Evolutionary conservation across 495 filamentous ascomycete genomes (phyloP), one percentile per base, ranked within the genome.

Genomic region (Penicillium goetzii): DNA sequence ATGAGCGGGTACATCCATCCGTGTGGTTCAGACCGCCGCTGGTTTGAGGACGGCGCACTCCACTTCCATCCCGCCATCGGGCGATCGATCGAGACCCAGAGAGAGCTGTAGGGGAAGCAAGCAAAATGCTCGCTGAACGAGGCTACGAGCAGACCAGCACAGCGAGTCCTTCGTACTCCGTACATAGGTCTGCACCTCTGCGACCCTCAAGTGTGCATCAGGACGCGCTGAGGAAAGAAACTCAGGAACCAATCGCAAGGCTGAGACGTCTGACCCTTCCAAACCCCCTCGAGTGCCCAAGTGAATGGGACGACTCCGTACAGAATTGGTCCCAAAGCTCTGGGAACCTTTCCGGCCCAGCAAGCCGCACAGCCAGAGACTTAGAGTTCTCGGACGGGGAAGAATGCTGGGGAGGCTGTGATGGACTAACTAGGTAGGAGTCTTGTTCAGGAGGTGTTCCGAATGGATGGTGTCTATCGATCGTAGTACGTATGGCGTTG

Each of bases 1-100:
- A 28, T 28, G 57, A 26, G 63, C 64, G 69, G 67, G 62, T 69
- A 63, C 61, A 60, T 61, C 64, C 61, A 60, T 61, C 64, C 67
- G 67, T 59, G 32, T 47, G 54, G 63, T 59, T 58, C 64, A 63
- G 40, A 32, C 58, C 50, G 25, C 36, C 19, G 36, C 28, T 57
- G 32, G 52, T 19, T 19, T 38, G 15, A 15, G 54, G 34, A 26
- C 21, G 30, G 32, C 43, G 21, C 59, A 55, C 55, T 55, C 56
- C 54, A 19, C 36, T 36, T n/a, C 50, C 47, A 12, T 19, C 36
- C 40, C 41, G 14, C 56, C 40, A 45, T 45, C 56, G n/a, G 43
- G 4, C 43, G 56, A 59, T 59, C 56, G 26, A 32, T 4, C 15
- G 3, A 21, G 54, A 11, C 32, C 30, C 14, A 52, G 12, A 30